phyloP scores from a whole-genome alignment of 2,329 filamentous ascomycete genomes.

The Epichloe amarillans region DNA sequence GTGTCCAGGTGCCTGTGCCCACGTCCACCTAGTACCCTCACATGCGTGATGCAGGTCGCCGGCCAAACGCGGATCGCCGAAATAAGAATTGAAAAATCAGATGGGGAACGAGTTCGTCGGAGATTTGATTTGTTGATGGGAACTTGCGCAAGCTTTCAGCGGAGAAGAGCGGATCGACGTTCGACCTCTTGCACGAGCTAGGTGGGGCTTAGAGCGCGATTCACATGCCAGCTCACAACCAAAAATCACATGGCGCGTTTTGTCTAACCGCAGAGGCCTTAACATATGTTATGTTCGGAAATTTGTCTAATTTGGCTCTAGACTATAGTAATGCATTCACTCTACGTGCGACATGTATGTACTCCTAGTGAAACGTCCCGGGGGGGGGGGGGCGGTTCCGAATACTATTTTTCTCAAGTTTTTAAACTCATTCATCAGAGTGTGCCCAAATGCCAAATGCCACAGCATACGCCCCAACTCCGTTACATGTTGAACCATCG shows the following conservation, averaged over 20 bases:
- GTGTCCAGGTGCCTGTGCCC: neutral
- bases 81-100: neutral
- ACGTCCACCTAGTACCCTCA: neutral
- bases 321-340: no score
- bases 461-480: no score
- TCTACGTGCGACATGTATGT: no score
- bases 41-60: slow-evolving; percentile 4
- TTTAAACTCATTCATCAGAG: no score
- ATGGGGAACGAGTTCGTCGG: neutral
- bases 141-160: neutral
- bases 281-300: neutral
- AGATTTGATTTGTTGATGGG: neutral
- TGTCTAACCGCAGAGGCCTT: neutral
- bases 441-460: no score
- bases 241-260: neutral
- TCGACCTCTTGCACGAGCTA: neutral
- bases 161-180: neutral
- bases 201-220: neutral
- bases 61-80: neutral
- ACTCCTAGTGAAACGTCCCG: no score
- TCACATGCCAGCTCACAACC: slow-evolving; percentile 1
- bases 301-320: neutral
- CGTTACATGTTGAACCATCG: no score
- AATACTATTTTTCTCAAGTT: no score
- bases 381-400: no score